Evolutionary conservation across 495 filamentous ascomycete genomes (phyloP).

Genomic region (Polyplosphaeria fusca): DNA sequence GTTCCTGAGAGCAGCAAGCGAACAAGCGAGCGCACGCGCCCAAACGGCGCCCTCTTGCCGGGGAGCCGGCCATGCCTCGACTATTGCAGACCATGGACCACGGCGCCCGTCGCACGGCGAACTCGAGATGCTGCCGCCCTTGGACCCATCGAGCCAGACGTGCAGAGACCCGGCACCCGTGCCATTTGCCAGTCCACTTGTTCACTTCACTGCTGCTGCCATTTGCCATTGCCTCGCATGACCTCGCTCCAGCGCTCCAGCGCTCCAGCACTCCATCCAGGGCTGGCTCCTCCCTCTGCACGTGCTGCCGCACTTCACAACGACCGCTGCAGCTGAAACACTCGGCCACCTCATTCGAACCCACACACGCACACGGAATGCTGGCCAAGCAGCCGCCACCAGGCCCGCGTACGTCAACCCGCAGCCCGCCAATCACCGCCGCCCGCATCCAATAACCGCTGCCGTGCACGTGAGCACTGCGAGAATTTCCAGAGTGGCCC

Average conservation of each 20-base stretch:
- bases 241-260: constrained; percentile 6
- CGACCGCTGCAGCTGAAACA: constrained; percentile 16
- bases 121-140: constrained; percentile 25
- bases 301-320: background rate
- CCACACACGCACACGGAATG: background rate
- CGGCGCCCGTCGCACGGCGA: constrained; percentile 17
- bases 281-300: background rate
- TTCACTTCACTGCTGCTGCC: background rate
- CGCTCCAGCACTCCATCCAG: constrained; percentile 7
- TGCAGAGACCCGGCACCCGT: constrained; percentile 19
- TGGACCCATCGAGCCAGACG: constrained; percentile 28
- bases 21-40: constrained; percentile 1
- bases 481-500: background rate
- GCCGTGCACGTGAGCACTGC: background rate
- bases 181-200: constrained; percentile 2
- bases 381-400: background rate
- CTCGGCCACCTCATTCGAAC: background rate
- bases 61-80: constrained; percentile 5
- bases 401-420: constrained; percentile 16
- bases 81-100: background rate
- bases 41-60: constrained; percentile 18
- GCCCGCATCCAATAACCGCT: background rate
- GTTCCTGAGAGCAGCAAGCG: constrained; percentile 23
- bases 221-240: constrained; percentile 5
- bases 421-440: constrained; percentile 17